Conservation (phyloP, 805 yeast species). For the Kuraishia floccosa region DNA sequence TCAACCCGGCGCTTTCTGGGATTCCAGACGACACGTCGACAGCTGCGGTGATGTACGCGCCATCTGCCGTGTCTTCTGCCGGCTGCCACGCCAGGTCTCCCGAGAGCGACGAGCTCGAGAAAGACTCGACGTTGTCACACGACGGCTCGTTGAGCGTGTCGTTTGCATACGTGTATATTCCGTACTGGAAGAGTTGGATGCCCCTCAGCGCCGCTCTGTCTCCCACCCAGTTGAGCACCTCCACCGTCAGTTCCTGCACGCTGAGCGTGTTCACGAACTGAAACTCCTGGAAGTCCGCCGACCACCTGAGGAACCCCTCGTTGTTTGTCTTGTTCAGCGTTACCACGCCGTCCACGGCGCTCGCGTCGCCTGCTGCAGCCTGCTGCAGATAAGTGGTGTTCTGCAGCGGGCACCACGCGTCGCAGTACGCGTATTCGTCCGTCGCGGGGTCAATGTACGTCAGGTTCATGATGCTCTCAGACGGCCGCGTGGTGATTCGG, state of each 20-base stretch:
- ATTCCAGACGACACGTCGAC: constrained; percentile 13
- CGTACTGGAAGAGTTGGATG: constrained; percentile 53
- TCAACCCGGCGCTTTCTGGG: constrained; percentile 24
- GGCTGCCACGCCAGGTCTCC: constrained; percentile 12
- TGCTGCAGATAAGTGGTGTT: constrained; percentile 21
- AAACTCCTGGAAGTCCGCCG: constrained; percentile 63
- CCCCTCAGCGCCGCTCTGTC: constrained; percentile 59
- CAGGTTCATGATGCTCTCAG: constrained; percentile 84
- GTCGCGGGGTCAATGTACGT: constrained; percentile 72
- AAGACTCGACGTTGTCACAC: constrained; percentile 26
- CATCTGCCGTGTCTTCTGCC: constrained; percentile 1
- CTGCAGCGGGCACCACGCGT: constrained; percentile 79
- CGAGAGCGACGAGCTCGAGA: constrained; percentile 7
- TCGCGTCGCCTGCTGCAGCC: constrained; percentile 15
- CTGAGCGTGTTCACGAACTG: constrained; percentile 60
- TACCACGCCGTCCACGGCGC: constrained; percentile 10
- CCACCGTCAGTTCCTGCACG: constrained; percentile 49
- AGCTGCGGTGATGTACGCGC: constrained; percentile 1
- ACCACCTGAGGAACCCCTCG: constrained; percentile 20
- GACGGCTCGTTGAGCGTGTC: constrained; percentile 56
- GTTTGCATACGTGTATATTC: constrained; percentile 61
- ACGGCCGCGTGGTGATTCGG: constrained; percentile 66
- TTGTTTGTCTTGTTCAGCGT: constrained; percentile 6
- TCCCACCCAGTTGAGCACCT: constrained; percentile 62
- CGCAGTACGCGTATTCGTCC: constrained; percentile 52